These are phyloP conservation scores for Moelleriella libera DNA, from an alignment of 2,329 filamentous ascomycete genomes.

Conservation along the genomic window DNA sequence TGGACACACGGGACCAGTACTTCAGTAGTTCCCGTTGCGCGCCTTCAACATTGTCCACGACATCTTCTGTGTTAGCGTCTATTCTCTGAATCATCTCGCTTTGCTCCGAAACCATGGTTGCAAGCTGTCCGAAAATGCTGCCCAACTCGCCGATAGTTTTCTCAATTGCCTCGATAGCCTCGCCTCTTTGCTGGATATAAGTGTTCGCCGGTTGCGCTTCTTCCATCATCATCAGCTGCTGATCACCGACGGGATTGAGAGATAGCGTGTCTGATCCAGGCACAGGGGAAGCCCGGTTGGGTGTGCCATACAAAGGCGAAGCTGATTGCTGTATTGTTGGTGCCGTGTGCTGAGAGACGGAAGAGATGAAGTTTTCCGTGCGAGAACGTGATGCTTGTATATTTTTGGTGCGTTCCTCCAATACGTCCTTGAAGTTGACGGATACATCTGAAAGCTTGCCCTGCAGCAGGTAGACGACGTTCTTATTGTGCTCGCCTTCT, in stretches of 20 bases:
- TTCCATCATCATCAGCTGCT: conserved; percentile 84
- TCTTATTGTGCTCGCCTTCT: conserved; percentile 95
- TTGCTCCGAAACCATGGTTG: conserved; percentile 94
- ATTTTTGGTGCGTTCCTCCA: conserved; percentile 94
- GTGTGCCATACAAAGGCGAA: conserved; percentile 75
- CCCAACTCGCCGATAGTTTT: conserved; percentile 88
- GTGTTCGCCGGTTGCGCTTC: conserved; percentile 75
- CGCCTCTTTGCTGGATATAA: conserved; percentile 86
- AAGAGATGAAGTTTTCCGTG: conserved; percentile 93
- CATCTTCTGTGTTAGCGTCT: conserved; percentile 93
- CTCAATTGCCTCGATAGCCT: conserved; percentile 95
- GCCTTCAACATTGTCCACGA: conserved; percentile 96
- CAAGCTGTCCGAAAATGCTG: conserved; percentile 80
- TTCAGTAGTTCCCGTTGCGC: conserved; percentile 91
- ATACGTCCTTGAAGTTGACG: conserved; percentile 91
- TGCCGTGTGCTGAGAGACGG: conserved; percentile 66
- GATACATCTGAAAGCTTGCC: conserved; percentile 86
- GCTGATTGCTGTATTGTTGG: conserved; percentile 58
- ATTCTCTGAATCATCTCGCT: conserved; percentile 96
- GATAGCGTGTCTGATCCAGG: conserved; percentile 65
- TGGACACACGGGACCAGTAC: conserved; percentile 88
- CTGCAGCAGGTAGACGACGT: conserved; percentile 84
- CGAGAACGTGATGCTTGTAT: conserved; percentile 85
- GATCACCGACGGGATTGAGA: conserved; percentile 65
- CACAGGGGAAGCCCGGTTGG: conserved; percentile 50